Evolutionary conservation across 2,329 filamentous ascomycete species (phyloP).

Genomic region (Epichloe typhina): DNA sequence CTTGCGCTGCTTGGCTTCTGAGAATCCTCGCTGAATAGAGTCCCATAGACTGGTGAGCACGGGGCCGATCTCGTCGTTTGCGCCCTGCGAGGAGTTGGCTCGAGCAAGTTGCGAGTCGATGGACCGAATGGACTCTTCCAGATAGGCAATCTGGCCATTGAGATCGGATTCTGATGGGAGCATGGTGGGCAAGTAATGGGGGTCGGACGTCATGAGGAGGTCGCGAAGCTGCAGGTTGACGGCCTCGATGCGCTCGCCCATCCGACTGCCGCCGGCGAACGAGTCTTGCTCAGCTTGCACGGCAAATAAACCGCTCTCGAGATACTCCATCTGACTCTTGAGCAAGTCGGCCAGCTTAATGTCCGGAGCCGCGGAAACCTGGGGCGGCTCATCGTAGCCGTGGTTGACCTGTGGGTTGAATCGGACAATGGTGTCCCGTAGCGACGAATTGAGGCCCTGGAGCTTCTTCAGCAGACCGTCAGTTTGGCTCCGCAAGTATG

Average conservation of each 20-base stretch:
- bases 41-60: constrained; percentile 44
- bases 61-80: constrained; percentile 40
- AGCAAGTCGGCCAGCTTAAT: constrained; percentile 34
- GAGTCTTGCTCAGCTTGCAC: constrained; percentile 46
- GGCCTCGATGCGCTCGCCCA: constrained; percentile 41
- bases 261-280: constrained; percentile 16
- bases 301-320: constrained; percentile 50
- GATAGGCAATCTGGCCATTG: constrained; percentile 54
- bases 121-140: constrained; percentile 46
- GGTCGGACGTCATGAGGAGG: constrained; percentile 35
- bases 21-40: constrained; percentile 36
- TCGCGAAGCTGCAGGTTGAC: constrained; percentile 53
- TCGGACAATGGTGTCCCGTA: constrained; percentile 54
- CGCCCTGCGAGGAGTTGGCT: constrained; percentile 17
- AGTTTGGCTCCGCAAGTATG: constrained; percentile 21
- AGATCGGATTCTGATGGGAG: constrained; percentile 41
- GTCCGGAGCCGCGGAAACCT: constrained; percentile 12
- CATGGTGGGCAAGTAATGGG: constrained; percentile 43
- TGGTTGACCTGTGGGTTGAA: constrained; percentile 43
- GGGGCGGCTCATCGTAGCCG: constrained; percentile 31
- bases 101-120: constrained; percentile 32
- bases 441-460: constrained; percentile 50
- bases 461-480: constrained; percentile 36
- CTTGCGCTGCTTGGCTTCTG: constrained; percentile 40
- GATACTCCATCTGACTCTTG: constrained; percentile 51